Evolutionary conservation across 1,139 yeast species (phyloP), one percentile per base, ranked within the genome.

Genomic region (Lodderomyces orthopsilosis): DNA sequence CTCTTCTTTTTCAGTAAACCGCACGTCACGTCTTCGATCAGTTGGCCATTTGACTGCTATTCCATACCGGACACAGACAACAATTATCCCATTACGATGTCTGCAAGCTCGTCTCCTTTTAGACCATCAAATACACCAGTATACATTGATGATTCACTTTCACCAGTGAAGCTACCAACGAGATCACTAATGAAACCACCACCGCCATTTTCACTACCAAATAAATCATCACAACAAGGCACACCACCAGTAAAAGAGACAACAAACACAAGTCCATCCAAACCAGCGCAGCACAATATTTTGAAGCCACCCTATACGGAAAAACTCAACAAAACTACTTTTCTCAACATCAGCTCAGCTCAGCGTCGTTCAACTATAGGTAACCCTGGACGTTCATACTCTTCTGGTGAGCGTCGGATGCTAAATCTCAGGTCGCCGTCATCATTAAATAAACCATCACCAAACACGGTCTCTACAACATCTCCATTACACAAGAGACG

Each of bases 381-480:
- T 8, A 9, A 19, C 22, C n/a, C 18, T 5, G 22, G 22, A 35
- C 37, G 37, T n/a, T 13, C 26, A 13, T 22, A 13, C 5, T 35
- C 37, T 13, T 35, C 37, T 12, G 6, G 19, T 9, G 26, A 22
- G 6, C 28, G 27, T 13, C 26, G 10, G 22, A 35, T 9, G 19
- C 13, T 22, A 14, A 35, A 30, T 13, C 34, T 30, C 34, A 30
- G 6, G n/a, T n/a, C 34, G 10, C n/a, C 34, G 6, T 30, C 34
- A 30, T 15, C 34, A 13, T 15, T 30, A 12, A 30, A 21, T 14
- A 35, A 35, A 35, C 37, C n/a, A 22, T 9, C 18, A 22, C 17
- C 7, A 39, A 55, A 51, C 12, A n/a, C n/a, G n/a, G n/a, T 5
- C 3, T 74, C 77, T 8, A 52, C 69, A 47, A 71, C 77, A 8